These are phyloP conservation scores for Nemania sp. DNA, from an alignment of 2,329 filamentous ascomycete species.

Conservation along the genomic window DNA sequence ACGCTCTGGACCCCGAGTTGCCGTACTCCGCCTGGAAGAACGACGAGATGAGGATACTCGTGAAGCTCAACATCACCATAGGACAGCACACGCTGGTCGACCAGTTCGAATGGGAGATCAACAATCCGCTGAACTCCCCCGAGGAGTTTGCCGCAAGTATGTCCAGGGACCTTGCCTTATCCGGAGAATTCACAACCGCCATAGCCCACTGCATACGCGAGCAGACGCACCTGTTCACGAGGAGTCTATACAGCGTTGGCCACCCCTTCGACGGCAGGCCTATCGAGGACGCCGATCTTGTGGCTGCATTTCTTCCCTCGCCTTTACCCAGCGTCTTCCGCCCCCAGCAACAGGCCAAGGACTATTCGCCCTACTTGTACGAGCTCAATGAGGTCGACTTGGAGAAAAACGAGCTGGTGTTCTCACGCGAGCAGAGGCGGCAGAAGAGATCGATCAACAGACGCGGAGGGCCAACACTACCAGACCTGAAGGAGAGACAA, in stretches of 20 bases:
- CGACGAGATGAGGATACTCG: conserved; percentile 94
- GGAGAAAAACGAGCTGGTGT: conserved; percentile 87
- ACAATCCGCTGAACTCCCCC: conserved; percentile 89
- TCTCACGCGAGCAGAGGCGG: conserved; percentile 88
- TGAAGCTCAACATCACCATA: conserved; percentile 98
- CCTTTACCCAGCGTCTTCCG: conserved; percentile 83
- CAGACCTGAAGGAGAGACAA: conserved; percentile 94
- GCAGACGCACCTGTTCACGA: conserved; percentile 91
- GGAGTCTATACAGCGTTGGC: conserved; percentile 88
- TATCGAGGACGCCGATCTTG: conserved; percentile 87
- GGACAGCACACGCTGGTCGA: conserved; percentile 92
- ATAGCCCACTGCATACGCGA: conserved; percentile 98
- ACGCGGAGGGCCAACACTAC: conserved; percentile 85
- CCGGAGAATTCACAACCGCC: conserved; percentile 94
- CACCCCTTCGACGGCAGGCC: conserved; percentile 95
- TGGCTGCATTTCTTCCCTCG: conserved; percentile 81
- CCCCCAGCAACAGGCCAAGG: conserved; percentile 89
- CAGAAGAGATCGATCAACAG: conserved; percentile 96
- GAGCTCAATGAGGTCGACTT: conserved; percentile 90
- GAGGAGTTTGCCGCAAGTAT: conserved; percentile 92
- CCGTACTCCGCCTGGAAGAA: conserved; percentile 97
- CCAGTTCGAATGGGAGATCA: conserved; percentile 99
- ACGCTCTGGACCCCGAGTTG: conserved; percentile 83
- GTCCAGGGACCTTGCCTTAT: conserved; percentile 85
- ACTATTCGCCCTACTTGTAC: conserved; percentile 91